phyloP scores from a whole-genome alignment of 352 stramenopile species.

The Phytophthora niederhauseri region DNA sequence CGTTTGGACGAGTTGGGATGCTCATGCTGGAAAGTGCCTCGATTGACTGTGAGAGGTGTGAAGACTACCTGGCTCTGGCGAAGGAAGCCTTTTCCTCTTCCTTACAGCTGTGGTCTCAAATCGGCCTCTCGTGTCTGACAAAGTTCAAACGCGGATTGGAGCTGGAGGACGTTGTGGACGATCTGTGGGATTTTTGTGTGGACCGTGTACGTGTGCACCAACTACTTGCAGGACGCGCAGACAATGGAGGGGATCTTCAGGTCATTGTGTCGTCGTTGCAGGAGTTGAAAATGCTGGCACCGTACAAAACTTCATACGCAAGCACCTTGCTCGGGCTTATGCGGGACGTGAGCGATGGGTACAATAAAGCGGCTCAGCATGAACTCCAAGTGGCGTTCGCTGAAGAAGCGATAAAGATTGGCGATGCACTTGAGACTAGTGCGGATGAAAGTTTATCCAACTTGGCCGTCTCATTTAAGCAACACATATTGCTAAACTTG shows the following conservation, averaged over 20 bases:
- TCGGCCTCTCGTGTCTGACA: slow-evolving; percentile 69
- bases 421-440: slow-evolving; percentile 52
- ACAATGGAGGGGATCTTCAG: slow-evolving; percentile 17
- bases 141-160: slow-evolving; percentile 70
- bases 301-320: slow-evolving; percentile 60
- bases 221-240: slow-evolving; percentile 25
- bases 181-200: slow-evolving; percentile 84
- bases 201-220: slow-evolving; percentile 63
- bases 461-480: slow-evolving; percentile 44
- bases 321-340: slow-evolving; percentile 54
- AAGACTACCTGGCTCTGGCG: slow-evolving; percentile 60
- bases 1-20: slow-evolving; percentile 69
- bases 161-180: slow-evolving; percentile 75
- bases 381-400: slow-evolving; percentile 50
- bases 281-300: slow-evolving; percentile 76
- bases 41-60: slow-evolving; percentile 52
- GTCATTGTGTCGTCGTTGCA: slow-evolving; percentile 60
- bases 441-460: slow-evolving; percentile 35
- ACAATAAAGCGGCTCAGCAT: slow-evolving; percentile 38
- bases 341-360: slow-evolving; percentile 56
- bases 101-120: slow-evolving; percentile 60
- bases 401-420: slow-evolving; percentile 66
- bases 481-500: slow-evolving; percentile 49
- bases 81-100: slow-evolving; percentile 58
- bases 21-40: slow-evolving; percentile 63